Conservation (phyloP, 1,139 yeast genomes). For the Magnusiomyces sp. region DNA sequence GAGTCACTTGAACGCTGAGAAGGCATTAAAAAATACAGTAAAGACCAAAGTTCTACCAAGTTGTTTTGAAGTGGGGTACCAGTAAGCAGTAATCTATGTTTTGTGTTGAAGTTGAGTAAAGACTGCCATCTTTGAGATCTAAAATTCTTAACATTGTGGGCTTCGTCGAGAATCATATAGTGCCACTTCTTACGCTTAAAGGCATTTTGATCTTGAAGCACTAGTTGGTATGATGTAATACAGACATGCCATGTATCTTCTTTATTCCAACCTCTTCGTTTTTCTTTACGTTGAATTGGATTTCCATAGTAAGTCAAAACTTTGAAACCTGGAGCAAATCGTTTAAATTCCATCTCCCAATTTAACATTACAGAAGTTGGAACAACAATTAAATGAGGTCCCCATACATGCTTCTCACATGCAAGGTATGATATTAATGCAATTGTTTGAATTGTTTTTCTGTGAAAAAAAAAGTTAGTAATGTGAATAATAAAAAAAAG, state of each 20-base stretch:
- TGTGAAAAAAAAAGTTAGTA: not conserved
- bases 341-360: constrained; percentile 99
- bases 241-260: constrained; percentile 96
- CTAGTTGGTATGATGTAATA: constrained; percentile 92
- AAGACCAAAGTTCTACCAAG: constrained; percentile 88
- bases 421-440: constrained; percentile 81
- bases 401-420: constrained; percentile 92
- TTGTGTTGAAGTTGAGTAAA: constrained; percentile 83
- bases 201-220: constrained; percentile 91
- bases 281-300: constrained; percentile 95
- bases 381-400: constrained; percentile 92
- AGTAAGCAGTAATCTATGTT: constrained; percentile 74
- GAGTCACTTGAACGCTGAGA: constrained; percentile 54
- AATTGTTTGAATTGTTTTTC: constrained; percentile 89
- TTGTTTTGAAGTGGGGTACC: constrained; percentile 96
- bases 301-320: constrained; percentile 93
- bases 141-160: constrained; percentile 94
- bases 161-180: constrained; percentile 95
- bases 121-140: constrained; percentile 98
- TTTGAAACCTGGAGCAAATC: constrained; percentile 97
- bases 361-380: constrained; percentile 98
- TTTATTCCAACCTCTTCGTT: constrained; percentile 95
- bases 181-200: constrained; percentile 91
- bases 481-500: constrained; percentile 16
- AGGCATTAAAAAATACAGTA: constrained; percentile 92